Conservation (phyloP, 179 eudicot genomes). For the Gypsophila paniculata region DNA sequence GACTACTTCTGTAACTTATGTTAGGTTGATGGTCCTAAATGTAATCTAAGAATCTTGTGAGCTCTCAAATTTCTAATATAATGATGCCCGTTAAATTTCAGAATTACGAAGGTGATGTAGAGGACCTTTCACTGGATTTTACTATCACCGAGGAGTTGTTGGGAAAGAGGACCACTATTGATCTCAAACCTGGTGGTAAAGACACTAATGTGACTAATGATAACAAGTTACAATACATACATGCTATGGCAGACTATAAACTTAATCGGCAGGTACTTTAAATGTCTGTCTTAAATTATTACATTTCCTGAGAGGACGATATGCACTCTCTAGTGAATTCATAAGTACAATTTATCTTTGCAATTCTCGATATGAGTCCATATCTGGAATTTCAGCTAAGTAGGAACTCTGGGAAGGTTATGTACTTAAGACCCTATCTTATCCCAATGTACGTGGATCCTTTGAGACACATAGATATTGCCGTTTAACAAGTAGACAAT, state of each 20-base stretch:
- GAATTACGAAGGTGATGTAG: slow-evolving; percentile 84
- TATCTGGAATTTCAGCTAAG: too few relatives aligned
- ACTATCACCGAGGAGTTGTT: slow-evolving; percentile 81
- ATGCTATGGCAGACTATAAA: slow-evolving; percentile 98
- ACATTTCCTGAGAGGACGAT: slow-evolving; percentile 3
- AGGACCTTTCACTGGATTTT: slow-evolving; percentile 83
- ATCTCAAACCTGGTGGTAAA: slow-evolving; percentile 90
- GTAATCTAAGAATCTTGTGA: slow-evolving; percentile 8
- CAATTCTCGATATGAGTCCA: too few relatives aligned
- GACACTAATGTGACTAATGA: slow-evolving; percentile 73
- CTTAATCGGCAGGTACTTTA: slow-evolving; percentile 79
- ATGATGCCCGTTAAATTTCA: slow-evolving; percentile 33
- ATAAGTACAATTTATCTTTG: too few relatives aligned
- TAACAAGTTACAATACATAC: slow-evolving; percentile 89
- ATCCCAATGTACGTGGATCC: background rate
- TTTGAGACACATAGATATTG: background rate
- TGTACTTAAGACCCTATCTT: too few relatives aligned
- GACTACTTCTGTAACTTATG: background rate
- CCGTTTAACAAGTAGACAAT: background rate
- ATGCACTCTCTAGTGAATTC: background rate
- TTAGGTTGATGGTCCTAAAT: background rate
- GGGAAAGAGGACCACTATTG: slow-evolving; percentile 67
- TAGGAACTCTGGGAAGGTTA: too few relatives aligned
- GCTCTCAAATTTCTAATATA: slow-evolving; percentile 15
- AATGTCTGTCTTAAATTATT: background rate